These are phyloP conservation scores for Hemisphaericaspora nanyangensis DNA, from an alignment of 805 yeast species.

Conservation along the genomic window DNA sequence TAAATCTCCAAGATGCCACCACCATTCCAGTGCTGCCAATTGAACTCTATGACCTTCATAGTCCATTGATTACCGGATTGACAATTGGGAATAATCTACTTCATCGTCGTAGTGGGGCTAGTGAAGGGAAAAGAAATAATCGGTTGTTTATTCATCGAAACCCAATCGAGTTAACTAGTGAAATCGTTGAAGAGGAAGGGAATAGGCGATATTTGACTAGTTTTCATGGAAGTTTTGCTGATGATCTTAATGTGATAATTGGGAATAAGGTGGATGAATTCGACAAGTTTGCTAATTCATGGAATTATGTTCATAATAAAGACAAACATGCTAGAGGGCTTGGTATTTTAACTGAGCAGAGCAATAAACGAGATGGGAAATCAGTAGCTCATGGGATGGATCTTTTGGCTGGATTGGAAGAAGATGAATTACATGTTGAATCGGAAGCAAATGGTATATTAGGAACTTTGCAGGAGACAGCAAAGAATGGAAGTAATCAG, in stretches of 20 bases:
- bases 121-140: slow-evolving; percentile 3
- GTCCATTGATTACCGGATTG: slow-evolving; percentile 33
- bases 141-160: slow-evolving; percentile 16
- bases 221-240: slow-evolving; percentile 22
- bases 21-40: slow-evolving; percentile 1
- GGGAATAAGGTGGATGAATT: slow-evolving; percentile 12
- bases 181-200: slow-evolving; percentile 3
- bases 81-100: slow-evolving; percentile 25
- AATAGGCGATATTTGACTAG: slow-evolving; percentile 9
- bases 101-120: slow-evolving; percentile 11
- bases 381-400: background rate
- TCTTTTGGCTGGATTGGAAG: background rate
- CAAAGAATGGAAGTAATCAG: too few relatives aligned
- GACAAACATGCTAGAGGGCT: background rate
- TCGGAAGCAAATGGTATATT: too few relatives aligned
- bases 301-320: background rate
- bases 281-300: slow-evolving; percentile 12
- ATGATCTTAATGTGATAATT: slow-evolving; percentile 14
- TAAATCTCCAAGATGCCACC: background rate
- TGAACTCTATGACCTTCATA: slow-evolving; percentile 22
- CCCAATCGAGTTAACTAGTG: slow-evolving; percentile 2
- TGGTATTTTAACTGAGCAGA: background rate
- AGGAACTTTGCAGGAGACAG: too few relatives aligned
- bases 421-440: too few relatives aligned
- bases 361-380: background rate